phyloP scores from a whole-genome alignment of 805 yeast genomes.

The Pichia paraexigua region DNA sequence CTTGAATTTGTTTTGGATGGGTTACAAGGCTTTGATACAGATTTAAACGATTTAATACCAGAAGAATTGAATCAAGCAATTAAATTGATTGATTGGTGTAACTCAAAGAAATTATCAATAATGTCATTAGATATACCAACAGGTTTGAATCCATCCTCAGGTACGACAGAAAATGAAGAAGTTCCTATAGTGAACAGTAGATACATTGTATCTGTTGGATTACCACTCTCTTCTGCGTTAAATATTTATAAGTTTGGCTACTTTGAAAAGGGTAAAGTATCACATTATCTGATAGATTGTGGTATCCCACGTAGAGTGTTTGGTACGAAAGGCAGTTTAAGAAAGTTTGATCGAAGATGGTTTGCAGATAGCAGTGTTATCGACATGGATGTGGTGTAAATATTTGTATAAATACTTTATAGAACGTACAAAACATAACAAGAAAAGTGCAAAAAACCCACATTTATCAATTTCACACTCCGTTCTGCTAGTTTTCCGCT shows the following conservation, averaged over 20 bases:
- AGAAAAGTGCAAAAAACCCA: not conserved
- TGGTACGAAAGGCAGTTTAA: constrained; percentile 31
- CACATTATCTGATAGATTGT: constrained; percentile 58
- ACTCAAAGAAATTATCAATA: constrained; percentile 37
- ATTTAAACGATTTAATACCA: constrained; percentile 48
- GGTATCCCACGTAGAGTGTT: constrained; percentile 60
- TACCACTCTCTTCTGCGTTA: constrained; percentile 58
- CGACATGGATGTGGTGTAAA: constrained; percentile 3
- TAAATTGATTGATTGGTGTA: constrained; percentile 60
- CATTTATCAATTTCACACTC: not conserved
- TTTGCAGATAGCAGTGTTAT: constrained; percentile 4
- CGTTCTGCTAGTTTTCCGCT: too few species aligned
- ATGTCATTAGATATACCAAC: constrained; percentile 75
- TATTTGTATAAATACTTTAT: not conserved
- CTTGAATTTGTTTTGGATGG: constrained; percentile 78
- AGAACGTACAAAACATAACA: not conserved
- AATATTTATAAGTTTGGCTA: constrained; percentile 53
- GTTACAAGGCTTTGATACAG: constrained; percentile 74
- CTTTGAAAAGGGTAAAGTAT: constrained; percentile 39
- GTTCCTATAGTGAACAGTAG: constrained; percentile 29
- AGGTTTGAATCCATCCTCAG: constrained; percentile 80
- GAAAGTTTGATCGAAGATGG: constrained; percentile 37
- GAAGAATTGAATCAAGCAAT: constrained; percentile 34
- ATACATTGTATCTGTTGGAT: constrained; percentile 62
- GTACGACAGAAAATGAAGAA: constrained; percentile 31